Evolutionary conservation across 1,284 basidiomycete genomes (phyloP), one percentile per base, ranked within the genome.

Genomic region (Malassezia globosa): DNA sequence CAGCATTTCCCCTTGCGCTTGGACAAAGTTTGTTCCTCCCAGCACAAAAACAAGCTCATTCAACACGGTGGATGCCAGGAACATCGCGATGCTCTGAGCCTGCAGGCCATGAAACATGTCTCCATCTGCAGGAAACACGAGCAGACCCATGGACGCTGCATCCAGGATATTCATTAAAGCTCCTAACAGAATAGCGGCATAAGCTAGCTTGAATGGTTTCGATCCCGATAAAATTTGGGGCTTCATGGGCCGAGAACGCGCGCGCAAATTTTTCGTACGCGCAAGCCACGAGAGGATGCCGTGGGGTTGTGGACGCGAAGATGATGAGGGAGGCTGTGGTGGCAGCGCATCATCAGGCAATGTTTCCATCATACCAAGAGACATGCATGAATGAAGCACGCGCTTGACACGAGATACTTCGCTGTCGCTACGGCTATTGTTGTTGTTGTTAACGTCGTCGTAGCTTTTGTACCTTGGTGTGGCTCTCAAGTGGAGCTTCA

Each of bases 41-140:
- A 39, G 31, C 18, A 40, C 37, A 29, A 47, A 47, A 1, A 47
- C 46, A 6, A 19, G 10, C 22, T 47, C 27, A 24, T 38, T 38
- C n/a, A 47, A 13, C 14, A 47, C 23, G 6, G 37, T 47, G 2
- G 46, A 39, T 10, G 31, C 22, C 16, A 26, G 14, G n/a, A 47
- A 47, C 21, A 47, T 40, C 14, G 37, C 37, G 27, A 47, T 47
- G 19, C 46, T 40, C 22, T 47, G 46, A 11, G 46, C 26, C 24
- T 34, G 26, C 7, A 47, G 21, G 7, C 37, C 29, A 10, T 41
- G 22, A 26, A 47, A 47, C 24, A 38, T 31, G 2, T 10, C 18
- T 6, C 36, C 44, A 37, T 46, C 24, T 11, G 46, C 29, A 7
- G 46, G 46, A 14, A 39, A 47, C 10, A 47, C 29, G 13, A 47